Evolutionary conservation across 495 filamentous ascomycete genomes (phyloP), one percentile per base, ranked within the genome.

Genomic region (Tuber calosporum): DNA sequence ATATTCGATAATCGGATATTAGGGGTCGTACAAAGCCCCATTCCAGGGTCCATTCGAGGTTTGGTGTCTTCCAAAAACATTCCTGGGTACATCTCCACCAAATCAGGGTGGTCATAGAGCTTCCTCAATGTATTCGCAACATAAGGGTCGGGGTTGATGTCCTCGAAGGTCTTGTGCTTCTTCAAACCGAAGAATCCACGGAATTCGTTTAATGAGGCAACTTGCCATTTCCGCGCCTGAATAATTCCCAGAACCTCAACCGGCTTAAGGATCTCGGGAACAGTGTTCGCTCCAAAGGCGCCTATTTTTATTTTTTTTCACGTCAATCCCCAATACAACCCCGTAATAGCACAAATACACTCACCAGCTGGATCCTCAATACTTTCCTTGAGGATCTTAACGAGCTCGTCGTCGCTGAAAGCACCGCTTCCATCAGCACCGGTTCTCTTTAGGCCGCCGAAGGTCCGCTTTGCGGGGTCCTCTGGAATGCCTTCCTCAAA

Each of bases 1-100:
- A 8, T 0, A 0, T 36, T 13, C 4, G n/a, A 22, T 37, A 48
- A 17, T 37, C 26, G 5, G 19, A 20, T 68, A 30, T 26, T 26
- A 41, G 58, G 0, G 6, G 62, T 20, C 75, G 41, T 73, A 78
- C 78, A 68, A 8, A 80, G 66, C 62, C 77, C 79, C 53, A 67
- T 69, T 4, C 68, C 70, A 82, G 76, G 75, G 20, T 88, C 86
- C 73, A 74, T 72, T 34, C 36, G 34, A 0, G 68, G 68, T 74
- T 87, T 88, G 42, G 87, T 83, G 62, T 83, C 82, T 80, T 89
- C 88, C 7, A 85, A 79, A 40, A 89, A 84, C 72, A 89, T 83
- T 80, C 88, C 88, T 9, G 87, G 85, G 80, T 90, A 90, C 80
- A 91, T 83, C 74, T 91, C 89, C 39, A 91, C 87, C 74, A 83